A percentile compares a stretch with the other conserved stretches of the same genome.
These are phyloP conservation scores for Gossypium lobatum DNA, from an alignment of 441 rosid species.

Conservation along the genomic window DNA sequence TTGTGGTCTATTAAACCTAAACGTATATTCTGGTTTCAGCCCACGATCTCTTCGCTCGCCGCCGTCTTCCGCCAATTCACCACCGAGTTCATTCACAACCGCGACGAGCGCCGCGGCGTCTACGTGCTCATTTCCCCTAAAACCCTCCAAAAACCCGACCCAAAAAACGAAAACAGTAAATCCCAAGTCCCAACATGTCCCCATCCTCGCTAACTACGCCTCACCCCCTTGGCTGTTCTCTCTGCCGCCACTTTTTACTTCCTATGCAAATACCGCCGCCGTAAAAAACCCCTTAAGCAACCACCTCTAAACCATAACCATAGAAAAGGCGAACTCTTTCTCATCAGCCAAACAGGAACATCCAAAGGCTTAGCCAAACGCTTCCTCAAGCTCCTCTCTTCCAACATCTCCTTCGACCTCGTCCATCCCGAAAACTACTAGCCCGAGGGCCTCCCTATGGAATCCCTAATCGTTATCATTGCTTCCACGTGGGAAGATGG, in stretches of 20 bases:
- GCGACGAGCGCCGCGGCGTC: neutral
- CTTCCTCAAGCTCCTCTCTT: constrained; percentile 35
- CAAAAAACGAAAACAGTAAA: neutral
- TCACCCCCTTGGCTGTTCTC: constrained; percentile 64
- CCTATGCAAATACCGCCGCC: constrained; percentile 76
- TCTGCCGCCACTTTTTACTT: constrained; percentile 78
- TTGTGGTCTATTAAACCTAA: too few relatives aligned
- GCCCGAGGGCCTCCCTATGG: constrained; percentile 81
- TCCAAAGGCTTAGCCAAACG: constrained; percentile 63
- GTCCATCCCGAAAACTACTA: constrained; percentile 68
- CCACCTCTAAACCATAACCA: constrained; percentile 28
- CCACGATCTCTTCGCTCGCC: neutral
- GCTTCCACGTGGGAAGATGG: constrained; percentile 91
- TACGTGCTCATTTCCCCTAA: neutral
- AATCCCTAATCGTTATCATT: constrained; percentile 45
- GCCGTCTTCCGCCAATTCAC: neutral
- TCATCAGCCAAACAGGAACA: constrained; percentile 77
- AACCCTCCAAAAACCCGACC: neutral
- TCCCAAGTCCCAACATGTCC: constrained; percentile 25
- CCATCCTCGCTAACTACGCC: constrained; percentile 43
- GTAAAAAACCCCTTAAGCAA: constrained; percentile 34
- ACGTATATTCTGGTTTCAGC: too few relatives aligned
- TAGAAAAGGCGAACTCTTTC: constrained; percentile 55
- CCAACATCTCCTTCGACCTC: constrained; percentile 50
- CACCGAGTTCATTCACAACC: neutral